phyloP scores from a whole-genome alignment of 1,284 basidiomycete genomes.

The Sanghuangporus sanghuang region DNA sequence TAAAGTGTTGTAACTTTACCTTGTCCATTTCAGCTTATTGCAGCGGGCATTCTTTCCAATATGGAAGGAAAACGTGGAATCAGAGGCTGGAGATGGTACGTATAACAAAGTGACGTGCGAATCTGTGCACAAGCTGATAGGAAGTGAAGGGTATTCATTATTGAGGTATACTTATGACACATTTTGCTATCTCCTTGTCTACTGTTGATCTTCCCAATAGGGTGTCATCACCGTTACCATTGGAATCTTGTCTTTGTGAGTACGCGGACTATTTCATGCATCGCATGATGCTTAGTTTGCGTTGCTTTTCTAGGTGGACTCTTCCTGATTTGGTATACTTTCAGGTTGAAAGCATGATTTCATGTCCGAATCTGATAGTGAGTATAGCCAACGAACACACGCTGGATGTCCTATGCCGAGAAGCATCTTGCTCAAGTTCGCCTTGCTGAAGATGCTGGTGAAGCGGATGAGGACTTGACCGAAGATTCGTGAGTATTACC shows the following conservation, averaged over 20 bases:
- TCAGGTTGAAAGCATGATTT: not conserved
- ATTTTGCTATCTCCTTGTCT: not conserved
- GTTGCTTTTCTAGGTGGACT: slow-evolving; percentile 19
- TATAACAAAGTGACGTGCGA: not conserved
- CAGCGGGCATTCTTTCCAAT: slow-evolving; percentile 36
- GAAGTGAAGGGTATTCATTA: slow-evolving; percentile 20
- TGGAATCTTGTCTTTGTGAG: slow-evolving; percentile 19
- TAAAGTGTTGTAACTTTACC: slow-evolving; percentile 16
- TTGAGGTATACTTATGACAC: slow-evolving; percentile 18
- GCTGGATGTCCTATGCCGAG: slow-evolving; percentile 37
- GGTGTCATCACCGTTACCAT: slow-evolving; percentile 18
- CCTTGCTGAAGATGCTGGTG: slow-evolving; percentile 39
- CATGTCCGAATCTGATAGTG: not conserved
- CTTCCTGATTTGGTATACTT: slow-evolving; percentile 23
- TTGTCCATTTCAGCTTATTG: slow-evolving; percentile 24
- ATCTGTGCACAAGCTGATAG: not conserved
- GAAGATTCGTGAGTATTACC: slow-evolving; percentile 23
- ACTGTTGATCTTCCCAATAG: not conserved
- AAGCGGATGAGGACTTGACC: slow-evolving; percentile 30
- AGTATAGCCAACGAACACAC: slow-evolving; percentile 30
- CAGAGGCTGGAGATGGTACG: slow-evolving; percentile 37
- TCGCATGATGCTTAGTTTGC: not conserved
- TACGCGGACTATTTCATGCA: not conserved
- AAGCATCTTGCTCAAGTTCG: slow-evolving; percentile 38
- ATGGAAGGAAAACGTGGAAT: slow-evolving; percentile 41